Evolutionary conservation across 2,329 filamentous ascomycete genomes (phyloP).

Genomic region (Xylaria sp.): DNA sequence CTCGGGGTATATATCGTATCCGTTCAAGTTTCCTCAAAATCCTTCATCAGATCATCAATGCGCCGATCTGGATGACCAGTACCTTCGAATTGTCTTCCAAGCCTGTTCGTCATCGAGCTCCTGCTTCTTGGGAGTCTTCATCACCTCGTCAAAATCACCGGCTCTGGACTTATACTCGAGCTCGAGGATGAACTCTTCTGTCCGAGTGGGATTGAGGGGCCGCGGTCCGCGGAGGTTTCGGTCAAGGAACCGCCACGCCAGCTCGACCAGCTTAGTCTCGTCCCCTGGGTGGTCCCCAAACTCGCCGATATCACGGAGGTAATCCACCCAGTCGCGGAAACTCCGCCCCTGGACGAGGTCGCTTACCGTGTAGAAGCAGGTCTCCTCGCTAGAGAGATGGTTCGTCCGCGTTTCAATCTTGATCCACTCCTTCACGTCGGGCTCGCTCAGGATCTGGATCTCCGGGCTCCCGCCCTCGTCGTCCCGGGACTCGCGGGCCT

Average conservation of each 20-base stretch:
- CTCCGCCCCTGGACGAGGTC: slow-evolving; percentile 23
- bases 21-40: no score
- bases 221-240: slow-evolving; percentile 27
- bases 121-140: slow-evolving; percentile 23
- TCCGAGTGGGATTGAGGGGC: slow-evolving; percentile 13
- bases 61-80: slow-evolving; percentile 26
- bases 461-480: slow-evolving; percentile 7
- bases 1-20: no score
- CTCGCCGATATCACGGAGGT: slow-evolving; percentile 21
- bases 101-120: slow-evolving; percentile 25
- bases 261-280: slow-evolving; percentile 29
- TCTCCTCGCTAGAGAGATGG: slow-evolving; percentile 19
- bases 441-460: slow-evolving; percentile 27
- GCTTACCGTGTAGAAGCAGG: slow-evolving; percentile 30
- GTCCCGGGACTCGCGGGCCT: slow-evolving; percentile 17
- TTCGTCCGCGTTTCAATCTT: slow-evolving; percentile 23
- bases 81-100: slow-evolving; percentile 24
- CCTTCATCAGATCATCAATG: background rate
- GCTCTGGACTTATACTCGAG: slow-evolving; percentile 20
- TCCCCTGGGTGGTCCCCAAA: slow-evolving; percentile 25
- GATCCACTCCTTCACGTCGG: slow-evolving; percentile 25
- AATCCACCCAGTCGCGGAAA: slow-evolving; percentile 29
- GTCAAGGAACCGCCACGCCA: slow-evolving; percentile 36
- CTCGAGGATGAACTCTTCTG: slow-evolving; percentile 26
- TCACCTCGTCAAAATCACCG: slow-evolving; percentile 21